Evolutionary conservation across 768 basidiomycete genomes (phyloP), one percentile per base, ranked within the genome.

Genomic region (Panus rudis): DNA sequence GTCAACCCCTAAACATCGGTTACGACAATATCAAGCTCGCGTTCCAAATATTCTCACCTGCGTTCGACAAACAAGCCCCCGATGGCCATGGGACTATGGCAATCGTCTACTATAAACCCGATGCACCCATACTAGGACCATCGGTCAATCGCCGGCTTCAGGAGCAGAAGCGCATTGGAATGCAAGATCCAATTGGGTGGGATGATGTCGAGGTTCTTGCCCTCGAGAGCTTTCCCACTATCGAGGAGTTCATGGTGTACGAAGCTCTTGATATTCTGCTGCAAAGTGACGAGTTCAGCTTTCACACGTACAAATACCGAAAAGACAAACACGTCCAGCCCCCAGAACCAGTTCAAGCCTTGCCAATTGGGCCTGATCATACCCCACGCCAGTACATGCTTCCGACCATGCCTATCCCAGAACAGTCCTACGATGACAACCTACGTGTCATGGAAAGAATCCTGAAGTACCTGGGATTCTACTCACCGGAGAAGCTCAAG

Each of bases 401-500:
- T 2, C 27, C 37, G 0, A 60, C 57, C 0, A 30, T 46, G 6
- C 32, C 56, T 7, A 37, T 49, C 5, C 52, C 52, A 6, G 59
- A 60, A 32, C 39, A 52, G 0, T 56, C 52, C 30, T 58, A 60
- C 34, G 52, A 50, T 13, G 58, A 52, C 24, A 50, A 46, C 19
- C 39, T 39, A 17, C n/a, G n/a, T n/a, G n/a, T n/a, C n/a, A n/a
- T n/a, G n/a, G n/a, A n/a, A n/a, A n/a, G 52, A 23, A 52, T 43
- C 44, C 41, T 55, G 7, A 22, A 35, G 2, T 54, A 58, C 42
- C 46, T 56, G 13, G 4, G n/a, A n/a, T n/a, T n/a, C n/a, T n/a
- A n/a, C n/a, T n/a, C n/a, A n/a, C n/a, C n/a, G n/a, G n/a, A n/a
- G n/a, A n/a, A n/a, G n/a, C n/a, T n/a, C n/a, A n/a, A n/a, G n/a